Evolutionary conservation across 1,139 yeast genomes (phyloP).

Genomic region (Debaryomyces udenii): DNA sequence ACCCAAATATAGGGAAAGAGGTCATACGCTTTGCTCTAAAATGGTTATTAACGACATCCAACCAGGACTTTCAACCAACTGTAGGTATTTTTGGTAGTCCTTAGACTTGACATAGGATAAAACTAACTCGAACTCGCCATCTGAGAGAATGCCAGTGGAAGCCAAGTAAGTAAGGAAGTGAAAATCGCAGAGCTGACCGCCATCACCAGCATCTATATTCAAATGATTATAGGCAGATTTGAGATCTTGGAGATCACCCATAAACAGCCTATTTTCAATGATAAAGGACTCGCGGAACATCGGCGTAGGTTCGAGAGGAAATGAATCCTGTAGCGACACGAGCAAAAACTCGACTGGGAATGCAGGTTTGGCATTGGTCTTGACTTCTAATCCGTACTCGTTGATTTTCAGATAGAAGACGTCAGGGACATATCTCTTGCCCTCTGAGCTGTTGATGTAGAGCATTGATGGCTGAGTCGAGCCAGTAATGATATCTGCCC

Average conservation of each 20-base stretch:
- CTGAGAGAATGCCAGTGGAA: conserved; percentile 54
- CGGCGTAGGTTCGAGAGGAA: conserved; percentile 68
- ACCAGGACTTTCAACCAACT: conserved; percentile 65
- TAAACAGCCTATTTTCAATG: conserved; percentile 74
- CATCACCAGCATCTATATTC: conserved; percentile 44
- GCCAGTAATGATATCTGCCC: conserved; percentile 83
- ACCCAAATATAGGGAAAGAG: too few species aligned
- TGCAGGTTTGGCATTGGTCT: conserved; percentile 90
- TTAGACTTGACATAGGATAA: conserved; percentile 43
- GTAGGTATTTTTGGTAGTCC: conserved; percentile 48
- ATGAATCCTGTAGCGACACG: conserved; percentile 90
- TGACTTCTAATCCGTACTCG: conserved; percentile 87
- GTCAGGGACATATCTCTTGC: conserved; percentile 88
- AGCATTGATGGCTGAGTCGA: conserved; percentile 91
- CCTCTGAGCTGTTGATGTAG: conserved; percentile 72
- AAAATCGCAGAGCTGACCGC: conserved; percentile 60
- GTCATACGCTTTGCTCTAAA: conserved; percentile 39
- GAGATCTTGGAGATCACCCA: conserved; percentile 76
- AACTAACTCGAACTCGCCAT: conserved; percentile 53
- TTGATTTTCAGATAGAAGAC: conserved; percentile 82
- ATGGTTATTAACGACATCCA: conserved; percentile 78
- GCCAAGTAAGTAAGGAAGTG: conserved; percentile 68
- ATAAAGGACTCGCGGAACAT: conserved; percentile 57
- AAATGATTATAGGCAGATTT: conserved; percentile 45
- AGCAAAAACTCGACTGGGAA: conserved; percentile 93